phyloP scores from a whole-genome alignment of 2,329 filamentous ascomycete species.

The Fusarium oligoseptatum region DNA sequence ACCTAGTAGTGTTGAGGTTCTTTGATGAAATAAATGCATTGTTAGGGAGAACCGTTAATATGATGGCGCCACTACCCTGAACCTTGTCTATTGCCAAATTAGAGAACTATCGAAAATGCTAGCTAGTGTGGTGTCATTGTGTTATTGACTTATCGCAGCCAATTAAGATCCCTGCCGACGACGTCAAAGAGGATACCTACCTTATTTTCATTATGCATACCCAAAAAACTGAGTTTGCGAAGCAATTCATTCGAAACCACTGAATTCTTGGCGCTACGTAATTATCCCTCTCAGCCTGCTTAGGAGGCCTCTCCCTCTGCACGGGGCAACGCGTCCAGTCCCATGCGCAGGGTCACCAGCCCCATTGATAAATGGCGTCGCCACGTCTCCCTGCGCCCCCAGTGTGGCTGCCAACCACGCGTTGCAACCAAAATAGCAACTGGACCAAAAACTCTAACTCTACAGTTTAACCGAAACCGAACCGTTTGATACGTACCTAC shows the following conservation, averaged over 20 bases:
- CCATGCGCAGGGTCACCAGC: not conserved
- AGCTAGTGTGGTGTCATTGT: too few relatives aligned
- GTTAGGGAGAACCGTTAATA: too few relatives aligned
- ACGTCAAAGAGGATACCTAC: too few relatives aligned
- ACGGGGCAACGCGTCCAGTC: not conserved
- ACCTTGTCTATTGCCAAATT: too few relatives aligned
- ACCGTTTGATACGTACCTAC: not conserved
- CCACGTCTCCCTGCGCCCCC: conserved; percentile 3
- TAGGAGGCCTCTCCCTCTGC: not conserved
- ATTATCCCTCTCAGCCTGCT: not conserved
- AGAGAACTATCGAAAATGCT: too few relatives aligned
- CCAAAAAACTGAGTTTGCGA: not conserved
- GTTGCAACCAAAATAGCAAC: conserved; percentile 29
- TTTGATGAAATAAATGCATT: too few relatives aligned
- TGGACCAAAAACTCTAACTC: not conserved
- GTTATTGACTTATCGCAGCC: too few relatives aligned
- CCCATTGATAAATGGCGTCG: not conserved
- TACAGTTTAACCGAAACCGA: not conserved
- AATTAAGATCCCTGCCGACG: too few relatives aligned
- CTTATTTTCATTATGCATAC: not conserved
- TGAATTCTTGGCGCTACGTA: not conserved
- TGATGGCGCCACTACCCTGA: too few relatives aligned
- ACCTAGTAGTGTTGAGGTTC: too few relatives aligned
- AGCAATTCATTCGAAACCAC: not conserved
- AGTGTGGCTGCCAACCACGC: conserved; percentile 13